Evolutionary conservation across 1,284 basidiomycete species (phyloP), one percentile per base, ranked within the genome.

Genomic region (Phylloboletellus chloephorus): DNA sequence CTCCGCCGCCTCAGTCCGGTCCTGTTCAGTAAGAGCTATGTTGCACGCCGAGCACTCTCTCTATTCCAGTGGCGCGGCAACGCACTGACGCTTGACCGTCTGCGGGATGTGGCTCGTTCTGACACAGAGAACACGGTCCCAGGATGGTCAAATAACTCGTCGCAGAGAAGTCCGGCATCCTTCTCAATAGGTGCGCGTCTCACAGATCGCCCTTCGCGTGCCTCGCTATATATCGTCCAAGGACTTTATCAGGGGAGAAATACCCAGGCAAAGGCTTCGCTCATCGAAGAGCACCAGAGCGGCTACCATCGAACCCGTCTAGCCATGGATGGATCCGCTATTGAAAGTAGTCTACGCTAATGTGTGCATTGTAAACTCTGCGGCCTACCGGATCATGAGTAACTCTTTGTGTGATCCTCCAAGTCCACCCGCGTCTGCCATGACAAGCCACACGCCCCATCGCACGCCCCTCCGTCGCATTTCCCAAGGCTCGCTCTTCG

Each of bases 401-500:
- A 3, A 17, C 28, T 16, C 28, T 12, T 17, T 38, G 4, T n/a
- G n/a, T n/a, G n/a, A n/a, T n/a, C n/a, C n/a, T n/a, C n/a, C n/a
- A n/a, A n/a, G n/a, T n/a, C n/a, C n/a, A n/a, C n/a, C n/a, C n/a
- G n/a, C n/a, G n/a, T n/a, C n/a, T n/a, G 33, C 15, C 22, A 52
- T 51, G 44, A 46, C 60, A 8, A 57, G 56, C n/a, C 62, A 64
- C 0, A 65, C 63, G 1, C 63, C 68, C 11, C 78, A 75, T 43
- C 72, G 78, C 31, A 92, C 88, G 8, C 93, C 93, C 4, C 78
- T 97, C 13, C 78, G 87, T 30, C 82, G 93, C 43, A 78, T 96
- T 48, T 95, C 92, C 0, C 89, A 94, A 50, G 89, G 91, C 37
- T 95, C 92, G 1, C 78, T 96, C 15, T 86, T 88, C 41, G 79